phyloP scores from a whole-genome alignment of 106 monocot species.

The Acanthochlamys bracteata region DNA sequence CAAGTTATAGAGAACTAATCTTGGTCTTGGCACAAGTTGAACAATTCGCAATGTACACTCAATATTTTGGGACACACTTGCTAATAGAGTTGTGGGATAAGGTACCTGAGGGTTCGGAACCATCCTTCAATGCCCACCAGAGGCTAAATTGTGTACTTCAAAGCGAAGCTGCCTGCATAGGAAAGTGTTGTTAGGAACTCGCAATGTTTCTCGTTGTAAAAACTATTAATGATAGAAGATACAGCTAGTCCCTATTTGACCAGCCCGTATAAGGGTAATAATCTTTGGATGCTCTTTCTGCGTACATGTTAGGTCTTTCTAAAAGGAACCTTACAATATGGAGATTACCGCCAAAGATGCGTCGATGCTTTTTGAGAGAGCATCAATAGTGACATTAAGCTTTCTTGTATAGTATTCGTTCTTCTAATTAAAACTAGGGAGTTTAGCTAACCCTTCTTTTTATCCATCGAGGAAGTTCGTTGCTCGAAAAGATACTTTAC shows the following conservation, averaged over 20 bases:
- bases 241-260: too few species aligned
- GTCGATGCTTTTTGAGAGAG: background rate
- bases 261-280: too few species aligned
- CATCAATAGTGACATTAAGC: background rate
- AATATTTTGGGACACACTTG: background rate
- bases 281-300: too few species aligned
- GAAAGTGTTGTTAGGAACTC: background rate
- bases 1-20: background rate
- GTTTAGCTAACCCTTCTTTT: background rate
- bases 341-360: background rate
- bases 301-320: background rate
- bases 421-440: background rate
- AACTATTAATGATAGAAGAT: background rate
- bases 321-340: background rate
- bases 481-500: background rate
- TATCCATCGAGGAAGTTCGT: background rate
- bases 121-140: background rate
- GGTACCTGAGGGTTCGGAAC: background rate
- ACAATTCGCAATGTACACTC: background rate
- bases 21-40: background rate
- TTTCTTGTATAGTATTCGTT: background rate
- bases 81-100: background rate
- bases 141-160: background rate
- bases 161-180: background rate
- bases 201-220: background rate